Evolutionary conservation across 805 yeast genomes (phyloP), one percentile per base, ranked within the genome.

Genomic region (Wickerhamiella lipophila): DNA sequence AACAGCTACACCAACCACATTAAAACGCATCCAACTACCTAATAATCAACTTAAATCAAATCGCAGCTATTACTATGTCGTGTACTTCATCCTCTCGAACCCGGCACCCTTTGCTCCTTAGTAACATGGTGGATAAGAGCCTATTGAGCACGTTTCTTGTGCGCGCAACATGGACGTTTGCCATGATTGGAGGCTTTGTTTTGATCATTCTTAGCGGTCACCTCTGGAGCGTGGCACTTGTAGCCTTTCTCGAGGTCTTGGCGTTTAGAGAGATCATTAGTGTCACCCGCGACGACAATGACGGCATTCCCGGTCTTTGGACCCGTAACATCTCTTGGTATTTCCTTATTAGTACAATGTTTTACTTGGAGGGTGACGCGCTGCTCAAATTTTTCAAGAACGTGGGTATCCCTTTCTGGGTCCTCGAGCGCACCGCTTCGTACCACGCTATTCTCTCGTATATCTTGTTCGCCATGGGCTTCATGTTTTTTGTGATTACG

Each of bases 261-360:
- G 85, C 94, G 3, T 92, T 87, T 66, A 86, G 78, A 60, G 98
- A 92, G 67, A 86, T 92, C 61, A 89, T 92, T 55, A 77, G 81
- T 34, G 72, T 82, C 55, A 89, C 95, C 13, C 74, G 92, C 19
- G 84, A 81, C 55, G 88, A 96, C 1, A 83, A 89, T 16, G 72
- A 82, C 56, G 88, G 83, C 59, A 68, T 92, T 57, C 94, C 94
- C 19, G 32, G 36, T 7, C 26, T 27, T 11, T 76, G 81, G 64
- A 85, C 89, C 42, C 76, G 79, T 50, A 74, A 83, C n/a, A 69
- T 89, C 59, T 86, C 86, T 64, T 89, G 96, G 96, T 89, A 89
- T 68, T 83, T 88, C 56, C 68, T 92, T 52, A 75, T 81, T 52
- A 78, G 95, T n/a, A 80, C 95, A 6, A 77, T 86, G 54, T 87